Percentiles rank a stretch among this genome's conserved stretches.
phyloP scores from a whole-genome alignment of 2,329 filamentous ascomycete genomes.

The Trichoderma koningii region DNA sequence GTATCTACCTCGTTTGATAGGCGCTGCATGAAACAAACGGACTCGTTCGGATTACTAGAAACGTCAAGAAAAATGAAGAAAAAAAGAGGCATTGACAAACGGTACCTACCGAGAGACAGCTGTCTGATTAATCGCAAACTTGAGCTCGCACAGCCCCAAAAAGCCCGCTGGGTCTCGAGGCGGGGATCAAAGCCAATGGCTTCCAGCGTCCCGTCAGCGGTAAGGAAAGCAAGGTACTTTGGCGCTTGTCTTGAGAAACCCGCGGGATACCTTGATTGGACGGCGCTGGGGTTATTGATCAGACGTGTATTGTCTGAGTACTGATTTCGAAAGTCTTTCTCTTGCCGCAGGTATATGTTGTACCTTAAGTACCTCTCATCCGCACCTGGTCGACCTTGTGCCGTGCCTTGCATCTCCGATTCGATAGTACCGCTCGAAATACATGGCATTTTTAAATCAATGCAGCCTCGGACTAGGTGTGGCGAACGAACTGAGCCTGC shows the following conservation, averaged over 20 bases:
- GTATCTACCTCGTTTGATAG: no score
- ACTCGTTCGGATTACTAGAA: neutral
- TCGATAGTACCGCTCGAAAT: no score
- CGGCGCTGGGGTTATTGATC: accelerated
- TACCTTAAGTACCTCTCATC: no score
- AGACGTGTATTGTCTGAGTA: neutral
- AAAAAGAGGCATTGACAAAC: neutral
- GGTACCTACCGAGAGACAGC: no score
- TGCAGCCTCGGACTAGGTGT: no score
- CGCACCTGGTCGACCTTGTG: no score
- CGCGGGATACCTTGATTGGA: neutral
- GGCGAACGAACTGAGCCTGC: no score
- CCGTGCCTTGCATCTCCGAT: no score
- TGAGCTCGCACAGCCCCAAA: neutral
- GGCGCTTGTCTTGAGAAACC: neutral
- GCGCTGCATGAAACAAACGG: neutral
- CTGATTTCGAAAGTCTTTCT: neutral
- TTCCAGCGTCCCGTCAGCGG: neutral
- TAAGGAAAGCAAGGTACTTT: neutral
- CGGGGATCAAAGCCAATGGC: neutral
- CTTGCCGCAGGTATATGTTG: neutral
- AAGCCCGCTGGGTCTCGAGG: neutral
- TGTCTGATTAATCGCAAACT: neutral
- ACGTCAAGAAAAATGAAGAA: neutral
- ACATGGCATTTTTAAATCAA: no score